Base-by-base conservation (phyloP, 164 flowering plant species). In the Tinospora cordifolia region DNA sequence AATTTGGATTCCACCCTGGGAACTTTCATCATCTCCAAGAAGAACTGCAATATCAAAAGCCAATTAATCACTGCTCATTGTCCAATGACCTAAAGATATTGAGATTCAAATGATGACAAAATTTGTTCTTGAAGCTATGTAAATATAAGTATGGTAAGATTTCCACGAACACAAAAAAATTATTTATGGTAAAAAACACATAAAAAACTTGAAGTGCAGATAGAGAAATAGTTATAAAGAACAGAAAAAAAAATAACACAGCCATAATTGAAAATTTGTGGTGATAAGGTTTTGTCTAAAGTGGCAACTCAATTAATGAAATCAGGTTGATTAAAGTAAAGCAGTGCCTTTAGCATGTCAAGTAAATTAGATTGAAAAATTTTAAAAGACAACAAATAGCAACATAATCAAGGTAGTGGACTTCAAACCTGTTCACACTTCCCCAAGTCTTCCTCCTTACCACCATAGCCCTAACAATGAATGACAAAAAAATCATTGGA, bases 11-110 rank as follows among this genome's bases (percentile, higher is more conserved):
- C 97, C 73, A 90, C 94, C 25, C 98, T 85, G 54, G 98, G 98
- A 66, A 91, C 96, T 86, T 87, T 93, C 98, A 91, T 93, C 77
- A 91, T 78, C 87, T 93, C 97, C 88, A 91, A 47, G 81, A 91
- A 93, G 75, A 78, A 91, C 98, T 93, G 80, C 72, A 81, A 79
- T 58, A 25, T 64, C 47, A 67, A 70, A 60, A 66, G 59, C 21
- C 60, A 57, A 62, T 44, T 41, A 66, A 54, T n/a, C 49, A 67
- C 19, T 21, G 36, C 24, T 66, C 30, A 10, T 27, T 13, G 26
- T 72, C n/a, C 1, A 15, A 21, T 26, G 1, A 34, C 6, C 34
- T 63, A 17, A 34, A 22, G 3, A 25, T 54, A 34, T 40, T 19
- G 59, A 30, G 36, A 30, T 30, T 66, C 44, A 60, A 44, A 44